phyloP scores from a whole-genome alignment of 495 filamentous ascomycete genomes.

The Beverwykella pulmonaria region DNA sequence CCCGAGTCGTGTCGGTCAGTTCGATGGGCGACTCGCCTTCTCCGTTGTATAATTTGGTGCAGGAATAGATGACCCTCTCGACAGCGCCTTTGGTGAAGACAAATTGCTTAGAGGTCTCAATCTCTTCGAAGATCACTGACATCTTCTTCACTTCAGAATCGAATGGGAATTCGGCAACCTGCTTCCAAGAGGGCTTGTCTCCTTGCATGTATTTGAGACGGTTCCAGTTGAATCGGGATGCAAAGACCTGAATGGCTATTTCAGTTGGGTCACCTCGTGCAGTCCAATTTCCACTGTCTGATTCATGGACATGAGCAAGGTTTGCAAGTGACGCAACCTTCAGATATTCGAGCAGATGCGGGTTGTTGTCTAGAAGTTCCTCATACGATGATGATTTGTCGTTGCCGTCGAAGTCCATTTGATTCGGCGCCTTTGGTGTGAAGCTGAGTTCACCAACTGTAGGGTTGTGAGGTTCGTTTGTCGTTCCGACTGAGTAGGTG shows the following conservation, averaged over 20 bases:
- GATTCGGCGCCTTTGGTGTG: constrained; percentile 25
- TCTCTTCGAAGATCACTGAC: constrained; percentile 57
- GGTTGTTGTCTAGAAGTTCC: constrained; percentile 44
- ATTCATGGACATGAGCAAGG: constrained; percentile 43
- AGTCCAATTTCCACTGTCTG: constrained; percentile 47
- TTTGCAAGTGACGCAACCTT: constrained; percentile 47
- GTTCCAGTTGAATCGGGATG: constrained; percentile 53
- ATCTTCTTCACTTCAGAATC: constrained; percentile 65
- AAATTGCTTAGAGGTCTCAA: constrained; percentile 41
- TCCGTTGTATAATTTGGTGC: constrained; percentile 52
- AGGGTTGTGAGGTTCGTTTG: constrained; percentile 43
- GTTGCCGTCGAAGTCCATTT: constrained; percentile 41
- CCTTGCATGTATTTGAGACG: constrained; percentile 45
- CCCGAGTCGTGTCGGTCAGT: constrained; percentile 43
- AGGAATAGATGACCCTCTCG: constrained; percentile 56
- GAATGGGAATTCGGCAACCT: constrained; percentile 61
- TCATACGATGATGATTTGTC: constrained; percentile 40
- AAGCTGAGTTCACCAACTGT: constrained; percentile 42
- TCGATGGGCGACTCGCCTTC: constrained; percentile 44
- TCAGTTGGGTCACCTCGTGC: constrained; percentile 62
- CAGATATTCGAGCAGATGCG: constrained; percentile 40
- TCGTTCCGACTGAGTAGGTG: constrained; percentile 45
- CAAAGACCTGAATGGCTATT: constrained; percentile 59
- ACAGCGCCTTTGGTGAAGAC: constrained; percentile 65
- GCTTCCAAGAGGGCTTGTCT: constrained; percentile 45